A percentile compares a stretch with the other conserved stretches of the same genome.
Evolutionary conservation across 345 rosid species (phyloP).

Genomic region (Acer yangbiense): DNA sequence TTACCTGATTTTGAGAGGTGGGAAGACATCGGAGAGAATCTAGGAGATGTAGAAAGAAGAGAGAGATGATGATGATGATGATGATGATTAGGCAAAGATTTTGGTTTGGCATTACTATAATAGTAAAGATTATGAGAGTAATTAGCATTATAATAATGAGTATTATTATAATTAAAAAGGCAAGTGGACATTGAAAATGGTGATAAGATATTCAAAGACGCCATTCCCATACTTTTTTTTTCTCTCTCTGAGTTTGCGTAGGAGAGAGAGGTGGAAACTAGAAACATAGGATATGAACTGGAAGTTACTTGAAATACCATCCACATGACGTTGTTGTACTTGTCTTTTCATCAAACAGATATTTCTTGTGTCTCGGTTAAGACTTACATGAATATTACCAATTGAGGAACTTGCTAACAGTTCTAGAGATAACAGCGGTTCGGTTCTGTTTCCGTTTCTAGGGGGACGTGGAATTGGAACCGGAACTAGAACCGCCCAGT

Average conservation of each 20-base stretch:
- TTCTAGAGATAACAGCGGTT: too few relatives aligned
- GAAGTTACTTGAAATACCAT: too few relatives aligned
- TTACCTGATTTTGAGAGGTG: conserved; percentile 49
- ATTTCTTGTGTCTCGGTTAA: too few relatives aligned
- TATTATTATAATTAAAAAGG: neutral
- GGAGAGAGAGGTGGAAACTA: neutral
- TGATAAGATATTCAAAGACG: conserved; percentile 38
- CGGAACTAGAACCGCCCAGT: too few relatives aligned
- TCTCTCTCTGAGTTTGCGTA: neutral
- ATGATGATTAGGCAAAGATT: conserved; percentile 2
- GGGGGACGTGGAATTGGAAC: too few relatives aligned
- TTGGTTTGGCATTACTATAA: neutral
- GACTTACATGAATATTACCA: too few relatives aligned
- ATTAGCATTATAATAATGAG: conserved; percentile 23
- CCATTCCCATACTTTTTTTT: conserved; percentile 28
- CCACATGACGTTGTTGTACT: too few relatives aligned
- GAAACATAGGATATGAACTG: neutral
- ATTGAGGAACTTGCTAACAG: too few relatives aligned
- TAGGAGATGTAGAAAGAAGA: conserved; percentile 27
- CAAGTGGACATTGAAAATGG: conserved; percentile 39
- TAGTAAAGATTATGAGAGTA: neutral
- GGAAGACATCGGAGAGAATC: conserved; percentile 28
- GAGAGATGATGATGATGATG: conserved; percentile 6
- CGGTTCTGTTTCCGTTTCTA: too few relatives aligned
- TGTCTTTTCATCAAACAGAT: too few relatives aligned